Evolutionary conservation across 352 stramenopile genomes (phyloP).

Genomic region (Pythium aquatile): DNA sequence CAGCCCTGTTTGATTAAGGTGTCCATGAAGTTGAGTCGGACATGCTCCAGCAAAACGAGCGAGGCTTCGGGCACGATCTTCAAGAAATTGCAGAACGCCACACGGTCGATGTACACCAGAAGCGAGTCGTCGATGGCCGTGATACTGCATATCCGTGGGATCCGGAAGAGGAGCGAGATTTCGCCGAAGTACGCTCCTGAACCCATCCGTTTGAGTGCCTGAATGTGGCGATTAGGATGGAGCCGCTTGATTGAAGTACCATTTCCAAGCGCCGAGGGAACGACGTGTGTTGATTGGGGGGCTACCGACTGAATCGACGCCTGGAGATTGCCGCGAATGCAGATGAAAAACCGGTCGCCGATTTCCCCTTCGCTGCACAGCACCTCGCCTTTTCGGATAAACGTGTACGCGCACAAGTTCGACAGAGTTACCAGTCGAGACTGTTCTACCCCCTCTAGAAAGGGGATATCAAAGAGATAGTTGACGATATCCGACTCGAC

Average conservation of each 20-base stretch:
- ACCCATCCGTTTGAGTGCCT: conserved; percentile 52
- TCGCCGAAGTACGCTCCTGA: conserved; percentile 69
- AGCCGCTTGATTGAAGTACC: conserved; percentile 9
- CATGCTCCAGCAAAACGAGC: conserved; percentile 56
- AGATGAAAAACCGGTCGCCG: conserved; percentile 71
- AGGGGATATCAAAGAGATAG: conserved; percentile 65
- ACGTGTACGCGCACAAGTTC: conserved; percentile 68
- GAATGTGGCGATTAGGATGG: conserved; percentile 30
- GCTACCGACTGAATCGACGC: conserved; percentile 34
- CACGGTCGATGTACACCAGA: conserved; percentile 66
- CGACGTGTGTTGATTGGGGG: neutral
- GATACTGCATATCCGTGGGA: conserved; percentile 65
- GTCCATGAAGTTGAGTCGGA: conserved; percentile 58
- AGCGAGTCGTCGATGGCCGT: conserved; percentile 59
- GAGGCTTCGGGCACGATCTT: conserved; percentile 60
- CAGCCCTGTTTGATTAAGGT: conserved; percentile 60
- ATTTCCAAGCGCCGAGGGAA: neutral
- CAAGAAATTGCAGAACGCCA: conserved; percentile 69
- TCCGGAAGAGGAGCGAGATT: conserved; percentile 70
- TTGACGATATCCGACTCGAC: conserved; percentile 68
- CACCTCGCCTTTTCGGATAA: conserved; percentile 45
- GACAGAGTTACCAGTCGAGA: conserved; percentile 55
- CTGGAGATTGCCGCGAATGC: conserved; percentile 53
- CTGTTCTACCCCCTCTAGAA: conserved; percentile 59
- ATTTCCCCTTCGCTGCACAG: conserved; percentile 60